Percentiles rank a stretch among this genome's conserved stretches.
Evolutionary conservation across 129 eudicot species (phyloP).

Genomic region (Kitagawia praeruptora): DNA sequence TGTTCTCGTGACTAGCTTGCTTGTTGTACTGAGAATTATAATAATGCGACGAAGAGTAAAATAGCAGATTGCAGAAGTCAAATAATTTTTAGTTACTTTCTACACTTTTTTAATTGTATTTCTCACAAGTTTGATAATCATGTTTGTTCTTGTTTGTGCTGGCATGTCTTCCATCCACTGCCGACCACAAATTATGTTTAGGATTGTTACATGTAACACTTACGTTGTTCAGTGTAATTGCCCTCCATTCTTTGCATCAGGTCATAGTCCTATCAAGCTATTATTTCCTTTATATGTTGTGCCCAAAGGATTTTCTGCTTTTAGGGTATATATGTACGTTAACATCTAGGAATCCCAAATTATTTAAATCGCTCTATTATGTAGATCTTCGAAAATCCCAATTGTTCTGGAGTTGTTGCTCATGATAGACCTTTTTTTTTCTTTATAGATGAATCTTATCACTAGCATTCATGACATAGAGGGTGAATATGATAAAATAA

Average conservation of each 20-base stretch:
- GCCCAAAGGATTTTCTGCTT: neutral
- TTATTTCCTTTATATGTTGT: neutral
- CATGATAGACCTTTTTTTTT: conserved; percentile 3
- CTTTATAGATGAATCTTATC: conserved; percentile 57
- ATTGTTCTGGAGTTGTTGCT: neutral
- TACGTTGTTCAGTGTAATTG: too few species aligned
- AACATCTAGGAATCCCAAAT: neutral
- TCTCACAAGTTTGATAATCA: too few species aligned
- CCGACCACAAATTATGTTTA: too few species aligned
- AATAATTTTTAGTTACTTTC: neutral
- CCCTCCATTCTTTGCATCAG: neutral
- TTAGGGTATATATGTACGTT: neutral
- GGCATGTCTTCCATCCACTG: too few species aligned
- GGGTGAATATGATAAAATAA: conserved; percentile 61
- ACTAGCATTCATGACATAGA: conserved; percentile 74
- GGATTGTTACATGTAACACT: neutral
- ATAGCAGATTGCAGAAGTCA: neutral
- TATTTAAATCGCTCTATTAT: neutral
- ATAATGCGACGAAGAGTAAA: neutral
- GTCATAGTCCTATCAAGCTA: neutral
- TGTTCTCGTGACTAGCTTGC: too few species aligned
- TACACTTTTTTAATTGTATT: neutral
- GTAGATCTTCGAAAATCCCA: neutral
- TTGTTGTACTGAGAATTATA: neutral
- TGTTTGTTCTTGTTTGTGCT: neutral